Evolutionary conservation across 1,284 basidiomycete species (phyloP).

Genomic region (Cystobasidiaceae sp.): DNA sequence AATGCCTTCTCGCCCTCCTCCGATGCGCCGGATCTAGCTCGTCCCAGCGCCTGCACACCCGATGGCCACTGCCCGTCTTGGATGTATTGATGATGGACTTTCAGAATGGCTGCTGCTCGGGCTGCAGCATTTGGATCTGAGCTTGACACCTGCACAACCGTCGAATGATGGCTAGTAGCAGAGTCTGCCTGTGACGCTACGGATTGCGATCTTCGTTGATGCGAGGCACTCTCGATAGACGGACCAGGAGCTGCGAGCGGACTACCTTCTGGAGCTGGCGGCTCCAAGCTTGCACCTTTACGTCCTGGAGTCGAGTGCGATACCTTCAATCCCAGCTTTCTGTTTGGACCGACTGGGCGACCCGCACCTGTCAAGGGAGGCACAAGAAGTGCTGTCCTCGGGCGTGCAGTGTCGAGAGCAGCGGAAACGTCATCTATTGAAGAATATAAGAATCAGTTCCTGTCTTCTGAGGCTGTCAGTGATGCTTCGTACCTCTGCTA

Average conservation of each 20-base stretch:
- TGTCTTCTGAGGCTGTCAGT: background rate
- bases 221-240: too few relatives aligned
- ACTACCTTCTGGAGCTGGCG: too few relatives aligned
- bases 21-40: constrained; percentile 5
- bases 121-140: constrained; percentile 75
- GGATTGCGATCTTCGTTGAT: constrained; percentile 4
- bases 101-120: constrained; percentile 79
- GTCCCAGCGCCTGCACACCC: background rate
- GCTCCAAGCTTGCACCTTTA: too few relatives aligned
- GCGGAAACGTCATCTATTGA: background rate
- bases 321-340: background rate
- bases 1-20: constrained; percentile 19
- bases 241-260: too few relatives aligned
- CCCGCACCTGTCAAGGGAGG: background rate
- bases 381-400: background rate
- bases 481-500: too few relatives aligned
- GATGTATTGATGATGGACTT: constrained; percentile 77
- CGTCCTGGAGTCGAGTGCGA: background rate
- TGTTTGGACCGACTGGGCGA: constrained; percentile 5
- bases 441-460: background rate
- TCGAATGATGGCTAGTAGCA: constrained; percentile 30
- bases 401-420: constrained; percentile 14
- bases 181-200: constrained; percentile 2
- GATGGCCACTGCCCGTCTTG: constrained; percentile 51
- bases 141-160: constrained; percentile 68